Evolutionary conservation across 805 yeast species (phyloP).

Genomic region (Cyberlindnera meyerae): DNA sequence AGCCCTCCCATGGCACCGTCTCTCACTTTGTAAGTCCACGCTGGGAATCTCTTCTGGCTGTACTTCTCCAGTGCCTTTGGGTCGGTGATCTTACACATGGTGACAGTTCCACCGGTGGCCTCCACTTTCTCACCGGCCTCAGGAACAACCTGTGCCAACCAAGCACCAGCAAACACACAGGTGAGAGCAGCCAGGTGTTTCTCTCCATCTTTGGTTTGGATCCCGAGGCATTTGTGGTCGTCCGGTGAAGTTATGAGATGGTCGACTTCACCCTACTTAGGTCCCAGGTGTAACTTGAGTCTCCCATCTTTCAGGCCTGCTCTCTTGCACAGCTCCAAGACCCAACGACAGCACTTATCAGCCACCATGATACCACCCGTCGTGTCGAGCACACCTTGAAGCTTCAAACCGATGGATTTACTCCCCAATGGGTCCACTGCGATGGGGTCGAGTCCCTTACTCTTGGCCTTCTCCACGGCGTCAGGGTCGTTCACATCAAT

Average conservation of each 20-base stretch:
- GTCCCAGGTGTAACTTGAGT: conserved; percentile 23
- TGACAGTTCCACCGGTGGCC: conserved; percentile 31
- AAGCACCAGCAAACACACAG: conserved; percentile 15
- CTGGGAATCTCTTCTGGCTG: conserved; percentile 21
- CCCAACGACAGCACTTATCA: conserved; percentile 30
- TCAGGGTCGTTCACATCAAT: conserved; percentile 19
- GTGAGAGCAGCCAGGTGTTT: conserved; percentile 4
- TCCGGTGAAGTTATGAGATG: conserved; percentile 1
- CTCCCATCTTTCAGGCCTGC: conserved; percentile 16
- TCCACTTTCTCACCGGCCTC: conserved; percentile 26
- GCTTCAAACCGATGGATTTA: conserved; percentile 11
- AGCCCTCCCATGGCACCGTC: conserved; percentile 29
- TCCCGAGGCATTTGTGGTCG: conserved; percentile 21
- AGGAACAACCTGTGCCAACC: conserved; percentile 24
- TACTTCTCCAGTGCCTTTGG: conserved; percentile 20
- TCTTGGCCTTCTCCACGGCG: conserved; percentile 20
- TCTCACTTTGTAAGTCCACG: conserved; percentile 29
- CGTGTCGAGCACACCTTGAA: conserved; percentile 27
- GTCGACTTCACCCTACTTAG: conserved; percentile 5
- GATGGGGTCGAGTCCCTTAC: conserved; percentile 15
- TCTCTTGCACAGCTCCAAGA: conserved; percentile 20
- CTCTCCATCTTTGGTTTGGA: conserved; percentile 16
- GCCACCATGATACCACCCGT: conserved; percentile 30
- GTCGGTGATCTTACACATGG: conserved; percentile 21
- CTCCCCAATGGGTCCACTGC: conserved; percentile 22